Evolutionary conservation across 2,329 filamentous ascomycete genomes (phyloP).

Genomic region (Colletotrichum trifolii): DNA sequence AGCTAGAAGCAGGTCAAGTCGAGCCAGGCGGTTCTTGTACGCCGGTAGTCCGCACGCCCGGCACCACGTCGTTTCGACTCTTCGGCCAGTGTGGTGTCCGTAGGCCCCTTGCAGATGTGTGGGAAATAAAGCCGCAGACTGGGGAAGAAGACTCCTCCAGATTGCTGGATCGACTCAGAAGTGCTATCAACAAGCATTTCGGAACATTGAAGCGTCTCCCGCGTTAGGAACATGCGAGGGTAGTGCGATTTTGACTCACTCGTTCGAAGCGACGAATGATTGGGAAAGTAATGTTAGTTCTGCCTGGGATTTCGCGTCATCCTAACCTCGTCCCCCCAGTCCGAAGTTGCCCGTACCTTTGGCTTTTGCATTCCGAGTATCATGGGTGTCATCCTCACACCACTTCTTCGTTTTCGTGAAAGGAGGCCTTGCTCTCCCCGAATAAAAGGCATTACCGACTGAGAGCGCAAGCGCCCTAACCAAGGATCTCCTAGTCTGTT

Average conservation of each 20-base stretch:
- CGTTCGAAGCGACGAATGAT: neutral
- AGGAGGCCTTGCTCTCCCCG: too few relatives aligned
- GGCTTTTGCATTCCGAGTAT: neutral
- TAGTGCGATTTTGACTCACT: slow-evolving; percentile 3
- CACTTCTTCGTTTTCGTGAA: neutral
- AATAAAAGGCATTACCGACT: neutral
- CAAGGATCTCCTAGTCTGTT: slow-evolving; percentile 5
- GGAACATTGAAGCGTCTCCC: neutral
- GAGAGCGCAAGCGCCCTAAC: slow-evolving; percentile 1
- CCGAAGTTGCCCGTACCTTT: slow-evolving; percentile 2
- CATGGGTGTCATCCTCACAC: neutral
- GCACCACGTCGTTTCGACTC: slow-evolving; percentile 10
- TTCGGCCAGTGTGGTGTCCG: slow-evolving; percentile 2
- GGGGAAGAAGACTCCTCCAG: neutral
- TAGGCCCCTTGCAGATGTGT: neutral
- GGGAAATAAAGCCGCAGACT: too few relatives aligned
- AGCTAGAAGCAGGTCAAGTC: too few relatives aligned
- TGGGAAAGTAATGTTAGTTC: neutral
- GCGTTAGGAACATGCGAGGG: neutral
- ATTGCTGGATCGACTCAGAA: neutral
- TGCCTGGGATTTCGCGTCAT: slow-evolving; percentile 23
- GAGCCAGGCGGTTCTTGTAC: too few relatives aligned
- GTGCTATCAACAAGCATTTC: neutral
- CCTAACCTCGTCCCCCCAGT: slow-evolving; percentile 8
- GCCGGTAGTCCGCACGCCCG: neutral